Evolutionary conservation across 805 yeast species (phyloP).

Genomic region (Saccharomycopsis oosterbeekiorum): DNA sequence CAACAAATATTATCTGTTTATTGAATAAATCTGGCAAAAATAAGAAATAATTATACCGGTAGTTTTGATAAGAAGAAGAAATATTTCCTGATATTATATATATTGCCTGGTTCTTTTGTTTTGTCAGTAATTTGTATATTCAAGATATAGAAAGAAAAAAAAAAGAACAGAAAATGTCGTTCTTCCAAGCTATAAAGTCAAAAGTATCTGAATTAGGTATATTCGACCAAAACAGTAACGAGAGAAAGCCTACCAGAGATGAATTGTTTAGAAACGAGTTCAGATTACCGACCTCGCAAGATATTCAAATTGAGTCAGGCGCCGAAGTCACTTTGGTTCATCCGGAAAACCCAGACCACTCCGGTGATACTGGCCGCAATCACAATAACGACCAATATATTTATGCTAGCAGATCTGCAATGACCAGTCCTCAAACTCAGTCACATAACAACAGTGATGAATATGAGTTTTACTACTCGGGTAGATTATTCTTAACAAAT

Average conservation of each 20-base stretch:
- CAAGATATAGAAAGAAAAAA: not conserved
- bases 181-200: constrained; percentile 14
- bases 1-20: not conserved
- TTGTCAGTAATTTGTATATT: not conserved
- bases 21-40: not conserved
- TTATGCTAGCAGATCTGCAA: constrained; percentile 3
- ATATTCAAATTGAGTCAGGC: constrained; percentile 51
- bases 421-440: constrained; percentile 6
- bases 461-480: constrained; percentile 34
- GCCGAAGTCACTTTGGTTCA: constrained; percentile 43
- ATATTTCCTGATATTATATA: no score
- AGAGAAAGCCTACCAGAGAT: constrained; percentile 46
- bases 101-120: no score
- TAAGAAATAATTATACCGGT: no score
- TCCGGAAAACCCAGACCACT: not conserved
- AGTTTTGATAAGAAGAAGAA: no score
- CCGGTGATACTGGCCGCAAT: not conserved
- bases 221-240: constrained; percentile 12
- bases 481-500: constrained; percentile 63
- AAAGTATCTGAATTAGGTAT: constrained; percentile 17
- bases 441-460: not conserved
- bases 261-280: constrained; percentile 61
- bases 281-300: constrained; percentile 63
- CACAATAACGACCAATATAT: constrained; percentile 4
- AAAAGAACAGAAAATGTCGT: constrained; percentile 10